These are phyloP conservation scores for Acaromyces ingoldii DNA, from an alignment of 1,284 basidiomycete species.

Conservation along the genomic window DNA sequence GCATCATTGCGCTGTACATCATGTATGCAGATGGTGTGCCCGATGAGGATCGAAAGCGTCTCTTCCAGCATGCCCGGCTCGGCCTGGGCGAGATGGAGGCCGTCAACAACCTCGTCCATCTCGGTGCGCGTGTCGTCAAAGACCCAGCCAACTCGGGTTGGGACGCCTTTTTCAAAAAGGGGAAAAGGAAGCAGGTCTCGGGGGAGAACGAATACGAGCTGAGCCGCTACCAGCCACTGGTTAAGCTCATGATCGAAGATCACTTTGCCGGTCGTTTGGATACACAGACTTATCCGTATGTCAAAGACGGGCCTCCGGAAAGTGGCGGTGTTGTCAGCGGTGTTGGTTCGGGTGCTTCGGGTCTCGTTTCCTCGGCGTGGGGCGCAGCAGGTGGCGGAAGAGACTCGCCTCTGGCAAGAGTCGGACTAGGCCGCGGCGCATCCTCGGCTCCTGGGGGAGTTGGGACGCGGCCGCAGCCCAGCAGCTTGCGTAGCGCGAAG, in stretches of 20 bases:
- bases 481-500: constrained; percentile 32
- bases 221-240: constrained; percentile 82
- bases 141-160: constrained; percentile 48
- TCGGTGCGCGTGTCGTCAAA: constrained; percentile 79
- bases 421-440: neutral
- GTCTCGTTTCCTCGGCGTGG: constrained; percentile 12
- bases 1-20: constrained; percentile 93
- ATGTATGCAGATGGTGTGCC: constrained; percentile 93
- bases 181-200: constrained; percentile 68
- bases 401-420: neutral
- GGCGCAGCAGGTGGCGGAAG: neutral
- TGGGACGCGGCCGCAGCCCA: constrained; percentile 16
- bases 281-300: constrained; percentile 75
- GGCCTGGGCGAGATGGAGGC: constrained; percentile 87
- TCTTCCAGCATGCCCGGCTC: constrained; percentile 95
- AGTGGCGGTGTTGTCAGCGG: neutral
- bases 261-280: constrained; percentile 76
- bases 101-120: constrained; percentile 75
- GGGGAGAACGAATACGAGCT: constrained; percentile 88
- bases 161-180: constrained; percentile 55
- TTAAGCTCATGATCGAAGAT: constrained; percentile 85
- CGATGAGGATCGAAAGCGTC: constrained; percentile 85
- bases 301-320: constrained; percentile 73
- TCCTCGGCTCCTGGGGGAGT: too few relatives aligned
- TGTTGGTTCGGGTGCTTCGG: neutral